Percentiles rank a stretch among this genome's conserved stretches.
phyloP scores from a whole-genome alignment of 306 rosid species.

The Quercus bicolor region DNA sequence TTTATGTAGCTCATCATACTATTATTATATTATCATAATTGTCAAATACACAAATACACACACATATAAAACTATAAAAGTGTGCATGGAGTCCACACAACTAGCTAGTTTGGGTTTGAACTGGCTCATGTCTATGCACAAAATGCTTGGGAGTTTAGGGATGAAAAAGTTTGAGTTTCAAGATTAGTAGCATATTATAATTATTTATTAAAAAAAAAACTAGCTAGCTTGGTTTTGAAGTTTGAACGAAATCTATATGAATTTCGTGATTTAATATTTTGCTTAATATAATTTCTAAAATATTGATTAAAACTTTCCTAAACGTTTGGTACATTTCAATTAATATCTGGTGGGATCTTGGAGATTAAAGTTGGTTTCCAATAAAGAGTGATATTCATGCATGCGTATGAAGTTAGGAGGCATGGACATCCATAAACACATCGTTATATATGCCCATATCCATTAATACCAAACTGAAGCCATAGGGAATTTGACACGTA shows the following conservation, averaged over 20 bases:
- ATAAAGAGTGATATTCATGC: background rate
- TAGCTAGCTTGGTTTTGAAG: too few relatives aligned
- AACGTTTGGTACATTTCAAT: too few relatives aligned
- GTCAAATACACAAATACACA: too few relatives aligned
- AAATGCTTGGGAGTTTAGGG: too few relatives aligned
- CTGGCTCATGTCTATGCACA: rapidly evolving
- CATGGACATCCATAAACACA: conserved; percentile 25
- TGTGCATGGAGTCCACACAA: too few relatives aligned
- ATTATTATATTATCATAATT: background rate
- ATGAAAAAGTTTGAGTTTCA: rapidly evolving
- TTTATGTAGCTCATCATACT: background rate
- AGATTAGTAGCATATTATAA: rapidly evolving
- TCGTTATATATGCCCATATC: conserved; percentile 4
- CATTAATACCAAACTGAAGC: conserved; percentile 30
- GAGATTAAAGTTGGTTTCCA: background rate
- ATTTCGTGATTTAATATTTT: too few relatives aligned
- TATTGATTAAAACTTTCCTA: too few relatives aligned
- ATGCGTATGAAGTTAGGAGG: background rate
- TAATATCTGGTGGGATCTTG: background rate
- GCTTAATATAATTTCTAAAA: too few relatives aligned
- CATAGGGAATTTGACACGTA: conserved; percentile 23
- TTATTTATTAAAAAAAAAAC: too few relatives aligned
- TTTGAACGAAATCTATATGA: too few relatives aligned
- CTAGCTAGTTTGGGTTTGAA: too few relatives aligned
- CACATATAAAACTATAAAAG: too few relatives aligned